Evolutionary conservation across 1,139 yeast species (phyloP), one percentile per base, ranked within the genome.

Genomic region (Groenewaldozyma sp.): DNA sequence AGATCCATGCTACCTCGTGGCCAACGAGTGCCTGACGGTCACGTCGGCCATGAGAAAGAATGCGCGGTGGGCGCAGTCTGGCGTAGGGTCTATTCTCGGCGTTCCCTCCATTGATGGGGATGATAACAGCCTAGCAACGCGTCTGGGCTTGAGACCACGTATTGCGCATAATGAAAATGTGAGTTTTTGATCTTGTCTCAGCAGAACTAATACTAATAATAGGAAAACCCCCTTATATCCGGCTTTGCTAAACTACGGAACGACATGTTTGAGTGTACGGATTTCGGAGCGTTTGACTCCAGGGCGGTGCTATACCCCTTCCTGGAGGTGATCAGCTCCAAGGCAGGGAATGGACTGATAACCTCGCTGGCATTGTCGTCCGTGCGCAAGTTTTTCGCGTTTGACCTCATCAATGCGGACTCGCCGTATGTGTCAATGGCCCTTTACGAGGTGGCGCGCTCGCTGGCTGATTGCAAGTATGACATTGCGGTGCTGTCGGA

Each of bases 401-500:
- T 83, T 56, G 76, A 67, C 9, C 69, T 81, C 16, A 63, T 78
- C 14, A 62, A 67, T 32, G 56, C 59, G 14, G 49, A 60, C 1
- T 70, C 77, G 3, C 59, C 62, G 16, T 73, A 78, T 28, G 71
- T 84, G 31, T 53, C 52, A 16, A 45, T 48, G 52, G 76, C 62
- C 40, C 62, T 82, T 48, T 68, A 76, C 11, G 81, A 78, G 51
- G 68, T 80, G 41, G 73, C 81, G 16, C 73, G 83, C 14, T 82
- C 96, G 0, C 71, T 93, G 43, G 84, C 97, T 0, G 95, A 87
- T 55, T 91, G 98, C 60, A 75, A 95, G 28, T 93, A 91, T 58
- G 97, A 91, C 63, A 95, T 95, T 1, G 83, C 94, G 0, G 96
- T 88, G 56, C 95, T 87, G 57, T 75, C 81, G 32, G 81, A 88